Base-by-base conservation (phyloP, 192 early-diverging fungal species). In the Geranomyces michiganensis region DNA sequence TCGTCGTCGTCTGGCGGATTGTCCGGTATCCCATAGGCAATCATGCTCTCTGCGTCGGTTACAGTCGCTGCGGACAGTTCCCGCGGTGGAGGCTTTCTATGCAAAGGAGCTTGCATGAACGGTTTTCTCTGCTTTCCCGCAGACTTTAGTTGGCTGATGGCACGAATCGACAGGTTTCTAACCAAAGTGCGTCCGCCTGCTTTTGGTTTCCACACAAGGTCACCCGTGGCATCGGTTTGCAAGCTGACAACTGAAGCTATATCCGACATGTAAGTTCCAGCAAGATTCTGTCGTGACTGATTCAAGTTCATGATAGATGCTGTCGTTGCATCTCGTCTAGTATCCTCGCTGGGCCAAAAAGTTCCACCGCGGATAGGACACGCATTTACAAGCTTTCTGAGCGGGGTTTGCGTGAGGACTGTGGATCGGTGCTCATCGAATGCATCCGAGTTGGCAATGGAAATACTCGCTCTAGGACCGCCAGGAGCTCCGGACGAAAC, bases 21-120 rank as follows among this genome's bases (percentile, higher is more conserved):
- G 14, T 68, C 47, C 17, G 27, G 45, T 17, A 68, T 44, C 15
- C 66, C 66, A 68, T 56, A 68, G 58, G 66, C 66, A 19, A 68
- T 49, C 30, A 7, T 1, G 53, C 30, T 68, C 21, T 68, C 66
- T 5, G 51, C 48, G 1, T 68, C 66, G 53, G n/a, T 68, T 0
- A 36, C 14, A 21, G 27, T 31, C 7, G 5, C 31, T 56, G 26
- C 9, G 24, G 45, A 43, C 9, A 31, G 9, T 27, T 62, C 10
- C n/a, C 32, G 61, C 21, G 6, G 4, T n/a, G 26, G 26, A 55
- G 14, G 51, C 15, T 60, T 3, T 9, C 30, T 60, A 7, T 60
- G 56, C 56, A 47, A 14, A 14, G 46, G 51, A 24, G 3, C 7
- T 53, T 26, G 19, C 51, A 17, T 53, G 7, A 53, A 17, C 30